Evolutionary conservation across 306 rosid genomes (phyloP), one percentile per base, ranked within the genome.

Genomic region (Fragaria ananassa): DNA sequence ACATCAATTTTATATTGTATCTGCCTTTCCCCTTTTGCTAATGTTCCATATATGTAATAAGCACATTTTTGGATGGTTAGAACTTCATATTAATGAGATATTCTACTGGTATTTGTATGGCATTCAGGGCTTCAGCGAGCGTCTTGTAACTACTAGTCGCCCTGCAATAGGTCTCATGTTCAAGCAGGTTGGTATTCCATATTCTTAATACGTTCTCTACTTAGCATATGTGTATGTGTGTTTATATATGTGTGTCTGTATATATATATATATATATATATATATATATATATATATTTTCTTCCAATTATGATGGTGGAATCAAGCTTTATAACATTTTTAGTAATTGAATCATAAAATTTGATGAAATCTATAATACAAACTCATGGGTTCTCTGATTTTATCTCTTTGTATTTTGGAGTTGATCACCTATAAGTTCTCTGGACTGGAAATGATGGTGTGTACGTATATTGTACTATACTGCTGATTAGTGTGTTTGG

Each of bases 131-230:
- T 95, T 95, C 85, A 95, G 89, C 23, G 99, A 90, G 85, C 98
- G 96, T 44, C 99, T 95, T 80, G 99, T 88, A 80, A 95, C 97
- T 64, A 79, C 86, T 75, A 92, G 96, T 83, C 99, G 99, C 82
- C 99, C 99, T 37, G 90, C 97, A 71, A 91, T 92, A 44, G 99
- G 99, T 68, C 84, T 82, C 83, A 92, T 95, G 99, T 95, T 95
- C 87, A 92, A 89, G 88, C 93, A 91, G 99, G 99, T 94, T 83
- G 27, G 90, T 57, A 31, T 49, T 17, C 47, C 44, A 53, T 18
- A 27, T 54, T 4, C 21, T 68, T 23, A 47, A 3, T 58, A 44
- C 4, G 3, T 6, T 23, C 27, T 41, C 45, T 66, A 27, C 12
- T 78, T 34, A 8, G 17, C 54, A 62, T 29, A 14, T 39, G 6